These are phyloP conservation scores for Xylaria sp. DNA, from an alignment of 2,329 filamentous ascomycete genomes.

Conservation along the genomic window DNA sequence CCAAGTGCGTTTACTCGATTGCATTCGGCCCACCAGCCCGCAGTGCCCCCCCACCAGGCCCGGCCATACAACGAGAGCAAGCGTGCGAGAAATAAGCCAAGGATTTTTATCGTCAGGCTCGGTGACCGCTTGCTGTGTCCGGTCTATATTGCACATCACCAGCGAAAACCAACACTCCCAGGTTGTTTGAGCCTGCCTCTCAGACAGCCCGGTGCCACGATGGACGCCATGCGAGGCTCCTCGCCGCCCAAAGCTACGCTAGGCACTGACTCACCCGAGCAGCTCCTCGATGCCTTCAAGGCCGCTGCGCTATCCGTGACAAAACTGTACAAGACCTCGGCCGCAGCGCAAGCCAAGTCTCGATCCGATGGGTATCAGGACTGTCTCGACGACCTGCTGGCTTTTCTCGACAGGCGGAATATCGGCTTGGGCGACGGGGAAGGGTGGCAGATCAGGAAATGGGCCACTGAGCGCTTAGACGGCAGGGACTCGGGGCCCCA, in stretches of 20 bases:
- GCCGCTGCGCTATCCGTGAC: conserved; percentile 93
- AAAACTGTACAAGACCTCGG: conserved; percentile 93
- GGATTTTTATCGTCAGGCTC: conserved; percentile 17
- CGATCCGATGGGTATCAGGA: conserved; percentile 90
- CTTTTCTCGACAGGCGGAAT: conserved; percentile 83
- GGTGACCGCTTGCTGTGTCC: conserved; percentile 4
- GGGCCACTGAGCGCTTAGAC: conserved; percentile 76
- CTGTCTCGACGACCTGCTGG: conserved; percentile 88
- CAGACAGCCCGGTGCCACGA: conserved; percentile 20
- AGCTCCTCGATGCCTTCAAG: conserved; percentile 89
- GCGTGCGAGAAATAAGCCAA: conserved; percentile 41
- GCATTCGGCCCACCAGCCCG: conserved; percentile 41
- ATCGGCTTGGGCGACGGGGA: conserved; percentile 84
- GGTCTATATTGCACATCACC: conserved; percentile 1
- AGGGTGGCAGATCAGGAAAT: conserved; percentile 69
- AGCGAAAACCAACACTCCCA: neutral
- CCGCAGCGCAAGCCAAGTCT: conserved; percentile 78
- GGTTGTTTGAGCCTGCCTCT: neutral
- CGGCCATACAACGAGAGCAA: conserved; percentile 36
- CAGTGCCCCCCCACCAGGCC: conserved; percentile 40
- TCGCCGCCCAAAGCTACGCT: conserved; percentile 50
- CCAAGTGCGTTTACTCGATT: conserved; percentile 25
- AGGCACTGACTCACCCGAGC: conserved; percentile 63
- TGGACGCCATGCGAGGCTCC: conserved; percentile 47
- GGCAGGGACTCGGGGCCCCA: conserved; percentile 65